A percentile compares a stretch with the other conserved stretches of the same genome.
phyloP scores from a whole-genome alignment of 2,329 filamentous ascomycete genomes.

The Sporothrix phasma region DNA sequence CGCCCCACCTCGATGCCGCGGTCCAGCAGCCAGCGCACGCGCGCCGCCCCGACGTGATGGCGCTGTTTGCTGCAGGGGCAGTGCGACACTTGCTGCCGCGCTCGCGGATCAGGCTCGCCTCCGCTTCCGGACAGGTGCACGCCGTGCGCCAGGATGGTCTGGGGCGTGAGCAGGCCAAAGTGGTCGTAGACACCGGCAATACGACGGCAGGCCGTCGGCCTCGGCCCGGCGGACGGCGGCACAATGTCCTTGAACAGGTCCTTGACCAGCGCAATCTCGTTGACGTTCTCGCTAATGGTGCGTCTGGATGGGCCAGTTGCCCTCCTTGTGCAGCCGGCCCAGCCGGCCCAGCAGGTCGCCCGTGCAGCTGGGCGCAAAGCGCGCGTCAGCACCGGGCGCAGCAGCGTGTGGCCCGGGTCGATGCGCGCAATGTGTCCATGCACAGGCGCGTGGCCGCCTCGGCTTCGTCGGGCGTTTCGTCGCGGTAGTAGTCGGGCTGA shows the following conservation, averaged over 20 bases:
- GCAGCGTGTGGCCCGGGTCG: constrained; percentile 54
- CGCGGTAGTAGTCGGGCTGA: constrained; percentile 68
- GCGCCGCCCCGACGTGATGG: constrained; percentile 71
- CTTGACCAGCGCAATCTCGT: constrained; percentile 62
- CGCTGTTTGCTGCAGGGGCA: constrained; percentile 81
- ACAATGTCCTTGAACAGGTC: constrained; percentile 49
- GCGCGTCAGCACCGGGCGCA: constrained; percentile 72
- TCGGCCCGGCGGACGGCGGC: constrained; percentile 27
- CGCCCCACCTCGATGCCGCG: constrained; percentile 64
- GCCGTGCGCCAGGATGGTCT: constrained; percentile 78
- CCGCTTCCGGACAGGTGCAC: constrained; percentile 62
- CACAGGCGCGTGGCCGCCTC: constrained; percentile 46
- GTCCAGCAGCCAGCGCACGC: constrained; percentile 64
- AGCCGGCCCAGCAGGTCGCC: constrained; percentile 51
- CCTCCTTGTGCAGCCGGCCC: constrained; percentile 52
- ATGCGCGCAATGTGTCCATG: constrained; percentile 55
- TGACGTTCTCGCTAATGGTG: constrained; percentile 78
- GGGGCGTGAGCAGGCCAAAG: constrained; percentile 55
- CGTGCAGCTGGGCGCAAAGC: constrained; percentile 56
- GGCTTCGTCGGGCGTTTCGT: constrained; percentile 52
- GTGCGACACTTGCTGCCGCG: constrained; percentile 60
- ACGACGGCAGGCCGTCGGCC: constrained; percentile 33
- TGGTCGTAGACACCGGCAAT: constrained; percentile 73
- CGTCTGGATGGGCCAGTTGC: constrained; percentile 66
- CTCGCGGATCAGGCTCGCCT: constrained; percentile 53